Percentiles rank a stretch among this genome's conserved stretches.
phyloP scores from a whole-genome alignment of 257 asterid species.

The Anisodus tanguticus region DNA sequence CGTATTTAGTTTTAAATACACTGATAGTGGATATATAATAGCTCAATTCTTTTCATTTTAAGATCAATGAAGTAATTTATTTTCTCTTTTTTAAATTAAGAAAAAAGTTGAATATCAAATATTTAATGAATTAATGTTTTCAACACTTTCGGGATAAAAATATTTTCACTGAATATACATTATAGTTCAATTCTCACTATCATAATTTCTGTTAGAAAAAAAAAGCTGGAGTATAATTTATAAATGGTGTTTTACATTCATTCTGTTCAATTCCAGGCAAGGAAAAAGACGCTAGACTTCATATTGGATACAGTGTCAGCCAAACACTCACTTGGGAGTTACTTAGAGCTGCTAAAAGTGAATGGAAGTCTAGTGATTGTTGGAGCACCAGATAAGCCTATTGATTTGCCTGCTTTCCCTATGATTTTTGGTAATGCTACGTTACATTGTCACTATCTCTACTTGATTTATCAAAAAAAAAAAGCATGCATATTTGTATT shows the following conservation, averaged over 20 bases:
- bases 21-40: no score
- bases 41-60: not conserved
- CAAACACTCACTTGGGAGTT: slow-evolving; percentile 71
- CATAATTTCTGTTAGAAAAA: not conserved
- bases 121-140: not conserved
- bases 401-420: slow-evolving; percentile 81
- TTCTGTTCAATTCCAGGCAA: slow-evolving; percentile 40
- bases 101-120: no score
- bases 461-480: no score
- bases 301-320: slow-evolving; percentile 81
- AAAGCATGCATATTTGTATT: not conserved
- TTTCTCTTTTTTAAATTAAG: no score
- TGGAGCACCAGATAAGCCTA: slow-evolving; percentile 90
- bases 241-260: not conserved
- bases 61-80: not conserved
- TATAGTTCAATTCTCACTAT: not conserved
- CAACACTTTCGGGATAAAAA: not conserved
- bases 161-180: not conserved
- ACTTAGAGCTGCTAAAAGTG: slow-evolving; percentile 67
- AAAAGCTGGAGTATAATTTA: not conserved
- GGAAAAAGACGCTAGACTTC: slow-evolving; percentile 67
- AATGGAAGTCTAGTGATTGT: slow-evolving; percentile 74
- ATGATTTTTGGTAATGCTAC: slow-evolving; percentile 61
- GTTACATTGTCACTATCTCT: not conserved
- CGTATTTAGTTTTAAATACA: no score